Percentiles rank a stretch among this genome's conserved stretches.
These are phyloP conservation scores for Carex arenaria DNA, from an alignment of 202 grass and related monocot genomes.

Conservation along the genomic window DNA sequence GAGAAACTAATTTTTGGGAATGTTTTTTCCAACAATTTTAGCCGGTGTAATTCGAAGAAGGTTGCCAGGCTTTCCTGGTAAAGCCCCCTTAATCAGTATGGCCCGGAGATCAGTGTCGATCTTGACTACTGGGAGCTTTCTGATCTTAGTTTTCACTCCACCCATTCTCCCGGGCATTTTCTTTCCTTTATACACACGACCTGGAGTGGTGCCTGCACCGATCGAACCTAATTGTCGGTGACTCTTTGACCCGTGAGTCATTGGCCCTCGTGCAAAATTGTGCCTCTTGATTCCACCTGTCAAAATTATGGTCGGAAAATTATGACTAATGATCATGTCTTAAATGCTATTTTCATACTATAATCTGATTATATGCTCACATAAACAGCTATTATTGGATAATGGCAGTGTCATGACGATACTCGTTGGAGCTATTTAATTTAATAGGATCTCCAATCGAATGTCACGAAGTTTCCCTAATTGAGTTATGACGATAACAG, in stretches of 20 bases:
- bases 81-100: conserved; percentile 81
- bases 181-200: conserved; percentile 27
- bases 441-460: neutral
- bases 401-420: neutral
- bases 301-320: neutral
- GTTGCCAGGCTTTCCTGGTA: conserved; percentile 79
- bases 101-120: conserved; percentile 68
- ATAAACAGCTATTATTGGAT: neutral
- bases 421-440: neutral
- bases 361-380: neutral
- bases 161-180: conserved; percentile 43
- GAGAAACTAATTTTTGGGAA: conserved; percentile 68
- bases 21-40: conserved; percentile 97
- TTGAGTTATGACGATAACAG: neutral
- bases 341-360: neutral
- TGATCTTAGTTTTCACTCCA: conserved; percentile 70
- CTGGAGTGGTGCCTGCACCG: conserved; percentile 71
- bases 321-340: neutral
- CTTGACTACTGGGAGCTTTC: conserved; percentile 82
- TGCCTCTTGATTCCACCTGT: conserved; percentile 95
- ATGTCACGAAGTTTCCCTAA: neutral
- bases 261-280: conserved; percentile 53
- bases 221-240: conserved; percentile 95
- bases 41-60: conserved; percentile 79
- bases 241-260: conserved; percentile 95